Evolutionary conservation across 805 yeast genomes (phyloP), one percentile per base, ranked within the genome.

Genomic region (Cyberlindnera nakhonratchasimensis): DNA sequence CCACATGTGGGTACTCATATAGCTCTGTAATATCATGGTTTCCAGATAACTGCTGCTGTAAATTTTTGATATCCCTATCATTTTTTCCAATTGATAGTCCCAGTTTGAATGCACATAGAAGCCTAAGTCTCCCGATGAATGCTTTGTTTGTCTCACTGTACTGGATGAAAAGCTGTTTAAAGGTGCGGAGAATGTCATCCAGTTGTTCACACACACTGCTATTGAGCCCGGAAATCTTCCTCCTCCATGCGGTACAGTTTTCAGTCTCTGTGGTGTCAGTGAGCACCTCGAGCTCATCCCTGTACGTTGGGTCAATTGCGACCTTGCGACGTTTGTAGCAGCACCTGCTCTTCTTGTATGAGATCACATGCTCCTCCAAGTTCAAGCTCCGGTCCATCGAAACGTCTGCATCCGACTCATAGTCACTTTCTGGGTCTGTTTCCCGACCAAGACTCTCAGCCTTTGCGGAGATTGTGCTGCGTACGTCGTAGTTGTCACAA

Each of bases 1-100:
- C 24, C 4, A 39, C 25, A 8, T 37, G 25, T 2, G 34, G 34
- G 16, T 37, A n/a, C 2, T 50, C 52, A 29, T 49, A 49, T 36
- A 49, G 32, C 1, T 39, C 35, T 3, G 11, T 5, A 4, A 45
- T 14, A 11, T n/a, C 35, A 31, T 14, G 28, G 20, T 14, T 45
- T 33, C 10, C 30, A 2, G 9, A 9, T 13, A 39, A 4, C 11
- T 37, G 40, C 12, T 41, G 31, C 17, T 29, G 20, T 5, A 48
- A 30, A 18, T 45, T 42, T 6, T 34, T 37, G 12, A 42, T 42
- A 11, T 43, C 45, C 21, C 24, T 40, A 29, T 34, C 46, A 1
- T 35, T 24, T 23, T 29, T 32, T 9, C 46, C 46, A 16, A 43
- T 34, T 12, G 20, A 13, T 8, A 31, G 5, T 2, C 44, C 44